Percentiles rank a stretch among this genome's conserved stretches.
Conservation (phyloP, 805 yeast genomes). For the Yarrowia yakushimensis region DNA sequence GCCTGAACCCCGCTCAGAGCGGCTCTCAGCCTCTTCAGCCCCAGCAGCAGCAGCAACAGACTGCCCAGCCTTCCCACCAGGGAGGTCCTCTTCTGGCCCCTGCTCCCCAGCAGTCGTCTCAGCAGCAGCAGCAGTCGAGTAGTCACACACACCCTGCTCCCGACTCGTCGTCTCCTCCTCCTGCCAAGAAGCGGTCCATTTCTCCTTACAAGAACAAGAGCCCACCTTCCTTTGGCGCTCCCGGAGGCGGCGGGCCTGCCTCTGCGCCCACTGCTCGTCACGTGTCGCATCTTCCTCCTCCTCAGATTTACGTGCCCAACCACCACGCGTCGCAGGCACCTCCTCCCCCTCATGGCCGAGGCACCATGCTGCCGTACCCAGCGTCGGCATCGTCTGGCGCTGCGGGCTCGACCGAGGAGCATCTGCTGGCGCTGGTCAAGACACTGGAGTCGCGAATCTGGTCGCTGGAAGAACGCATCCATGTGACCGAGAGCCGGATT, state of each 20-base stretch:
- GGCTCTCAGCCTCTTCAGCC: background rate
- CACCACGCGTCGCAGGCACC: conserved; percentile 14
- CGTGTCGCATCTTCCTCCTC: conserved; percentile 18
- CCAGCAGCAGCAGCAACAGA: background rate
- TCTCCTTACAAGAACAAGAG: conserved; percentile 22
- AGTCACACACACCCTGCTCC: background rate
- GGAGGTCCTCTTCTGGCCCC: conserved; percentile 2
- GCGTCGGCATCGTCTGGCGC: background rate
- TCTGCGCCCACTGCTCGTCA: background rate
- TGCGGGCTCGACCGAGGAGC: conserved; percentile 27
- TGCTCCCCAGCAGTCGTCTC: background rate
- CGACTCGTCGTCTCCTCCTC: conserved; percentile 2
- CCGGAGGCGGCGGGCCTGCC: conserved; percentile 5
- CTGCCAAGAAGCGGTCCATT: conserved; percentile 10
- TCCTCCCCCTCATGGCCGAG: conserved; percentile 21
- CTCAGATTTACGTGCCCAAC: conserved; percentile 14
- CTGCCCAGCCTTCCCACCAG: background rate
- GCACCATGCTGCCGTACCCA: conserved; percentile 23
- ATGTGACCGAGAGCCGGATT: conserved; percentile 36
- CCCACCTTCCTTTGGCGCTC: conserved; percentile 17
- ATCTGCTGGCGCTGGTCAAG: conserved; percentile 31
- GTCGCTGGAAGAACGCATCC: conserved; percentile 36
- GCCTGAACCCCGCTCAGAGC: background rate
- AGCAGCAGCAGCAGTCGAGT: background rate
- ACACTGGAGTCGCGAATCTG: conserved; percentile 35